phyloP scores from a whole-genome alignment of 805 yeast species.

The Candida sonorensis region DNA sequence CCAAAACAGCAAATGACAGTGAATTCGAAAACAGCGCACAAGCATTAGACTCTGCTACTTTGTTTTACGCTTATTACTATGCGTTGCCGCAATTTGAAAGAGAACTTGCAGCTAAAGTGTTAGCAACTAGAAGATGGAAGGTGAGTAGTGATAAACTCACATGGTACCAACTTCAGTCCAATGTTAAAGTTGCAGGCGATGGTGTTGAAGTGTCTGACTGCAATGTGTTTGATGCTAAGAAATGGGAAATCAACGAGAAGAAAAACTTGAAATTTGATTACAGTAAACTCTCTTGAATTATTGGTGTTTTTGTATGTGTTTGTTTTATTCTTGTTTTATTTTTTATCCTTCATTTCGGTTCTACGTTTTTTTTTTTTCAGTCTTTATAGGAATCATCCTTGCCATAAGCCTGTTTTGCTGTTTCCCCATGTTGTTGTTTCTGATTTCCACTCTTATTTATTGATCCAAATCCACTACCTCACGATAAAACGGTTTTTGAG shows the following conservation, averaged over 20 bases:
- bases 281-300: conserved; percentile 11
- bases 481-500: too few species aligned
- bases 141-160: conserved; percentile 23
- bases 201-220: conserved; percentile 36
- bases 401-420: too few species aligned
- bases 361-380: too few species aligned
- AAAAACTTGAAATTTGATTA: conserved; percentile 34
- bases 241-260: conserved; percentile 37
- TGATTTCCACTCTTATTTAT: too few species aligned
- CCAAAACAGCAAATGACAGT: conserved; percentile 17
- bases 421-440: too few species aligned
- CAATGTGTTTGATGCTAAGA: conserved; percentile 35
- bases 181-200: conserved; percentile 32
- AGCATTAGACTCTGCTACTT: conserved; percentile 27
- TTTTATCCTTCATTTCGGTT: too few species aligned
- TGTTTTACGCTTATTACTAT: conserved; percentile 39
- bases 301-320: background rate
- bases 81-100: conserved; percentile 36
- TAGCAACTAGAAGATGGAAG: conserved; percentile 33
- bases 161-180: conserved; percentile 32
- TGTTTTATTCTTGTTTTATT: background rate
- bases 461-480: too few species aligned
- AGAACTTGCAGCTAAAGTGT: conserved; percentile 27
- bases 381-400: too few species aligned
- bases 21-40: conserved; percentile 22